phyloP scores from a whole-genome alignment of 495 filamentous ascomycete genomes.

The Penicillium nucicola region DNA sequence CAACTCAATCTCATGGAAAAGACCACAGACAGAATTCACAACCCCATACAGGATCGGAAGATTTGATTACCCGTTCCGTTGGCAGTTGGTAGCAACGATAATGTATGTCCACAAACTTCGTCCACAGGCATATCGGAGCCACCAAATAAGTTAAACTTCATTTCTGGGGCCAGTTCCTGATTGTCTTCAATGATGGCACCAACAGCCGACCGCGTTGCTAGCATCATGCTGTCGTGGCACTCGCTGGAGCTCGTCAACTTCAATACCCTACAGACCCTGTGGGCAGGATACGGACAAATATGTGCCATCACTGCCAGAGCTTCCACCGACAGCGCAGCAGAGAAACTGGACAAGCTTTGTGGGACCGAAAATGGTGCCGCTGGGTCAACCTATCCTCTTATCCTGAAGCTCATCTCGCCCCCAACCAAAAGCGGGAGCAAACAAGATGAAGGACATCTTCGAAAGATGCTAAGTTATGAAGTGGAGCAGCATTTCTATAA shows the following conservation, averaged over 20 bases:
- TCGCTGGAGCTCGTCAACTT: conserved; percentile 32
- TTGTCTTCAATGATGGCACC: conserved; percentile 16
- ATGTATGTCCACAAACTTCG: no score
- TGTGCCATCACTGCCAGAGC: conserved; percentile 31
- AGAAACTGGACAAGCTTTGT: conserved; percentile 23
- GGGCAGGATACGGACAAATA: conserved; percentile 38
- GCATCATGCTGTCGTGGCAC: conserved; percentile 34
- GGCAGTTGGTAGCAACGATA: no score
- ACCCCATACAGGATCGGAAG: no score
- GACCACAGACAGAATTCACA: no score
- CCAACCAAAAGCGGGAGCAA: conserved; percentile 10
- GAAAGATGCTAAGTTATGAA: conserved; percentile 39
- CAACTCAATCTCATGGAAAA: no score
- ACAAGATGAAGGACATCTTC: conserved; percentile 36
- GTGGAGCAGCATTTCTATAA: conserved; percentile 36
- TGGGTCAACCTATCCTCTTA: conserved; percentile 27
- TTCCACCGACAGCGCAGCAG: conserved; percentile 21
- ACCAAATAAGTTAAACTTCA: no score
- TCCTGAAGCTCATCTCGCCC: conserved; percentile 40
- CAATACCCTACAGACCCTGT: conserved; percentile 33
- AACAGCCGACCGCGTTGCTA: conserved; percentile 24
- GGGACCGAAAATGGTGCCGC: conserved; percentile 8
- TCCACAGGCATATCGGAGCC: no score
- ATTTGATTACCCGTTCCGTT: no score
- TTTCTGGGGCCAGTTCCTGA: no score